Evolutionary conservation across 805 yeast species (phyloP).

Genomic region (Suhomyces sp.): DNA sequence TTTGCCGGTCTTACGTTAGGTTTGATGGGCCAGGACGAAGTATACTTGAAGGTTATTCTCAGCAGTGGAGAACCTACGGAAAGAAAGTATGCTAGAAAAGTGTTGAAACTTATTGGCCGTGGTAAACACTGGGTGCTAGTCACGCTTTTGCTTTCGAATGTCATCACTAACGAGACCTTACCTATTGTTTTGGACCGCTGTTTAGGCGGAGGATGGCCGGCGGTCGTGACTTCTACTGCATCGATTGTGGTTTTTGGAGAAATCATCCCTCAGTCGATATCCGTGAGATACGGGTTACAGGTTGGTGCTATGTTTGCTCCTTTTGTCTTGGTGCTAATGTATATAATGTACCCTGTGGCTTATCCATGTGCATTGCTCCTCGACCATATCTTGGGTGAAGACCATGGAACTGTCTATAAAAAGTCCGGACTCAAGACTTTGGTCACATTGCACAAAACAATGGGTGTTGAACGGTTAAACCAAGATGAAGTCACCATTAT

Average conservation of each 20-base stretch:
- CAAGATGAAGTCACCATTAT: slow-evolving; percentile 96
- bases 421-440: slow-evolving; percentile 90
- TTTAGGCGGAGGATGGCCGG: slow-evolving; percentile 97
- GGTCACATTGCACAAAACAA: slow-evolving; percentile 87
- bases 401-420: slow-evolving; percentile 92
- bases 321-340: slow-evolving; percentile 81
- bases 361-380: slow-evolving; percentile 82
- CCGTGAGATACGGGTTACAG: slow-evolving; percentile 89
- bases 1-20: slow-evolving; percentile 94
- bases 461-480: slow-evolving; percentile 92
- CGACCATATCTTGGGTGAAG: slow-evolving; percentile 86
- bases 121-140: slow-evolving; percentile 98
- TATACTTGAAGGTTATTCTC: slow-evolving; percentile 84
- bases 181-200: slow-evolving; percentile 92
- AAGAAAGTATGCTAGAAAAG: slow-evolving; percentile 65
- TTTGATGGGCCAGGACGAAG: slow-evolving; percentile 97
- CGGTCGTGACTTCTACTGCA: slow-evolving; percentile 90
- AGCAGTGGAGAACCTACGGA: slow-evolving; percentile 79
- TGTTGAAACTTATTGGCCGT: slow-evolving; percentile 63
- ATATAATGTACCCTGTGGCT: slow-evolving; percentile 85
- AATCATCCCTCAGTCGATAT: slow-evolving; percentile 89
- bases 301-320: slow-evolving; percentile 91
- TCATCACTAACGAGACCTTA: slow-evolving; percentile 88
- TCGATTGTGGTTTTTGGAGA: slow-evolving; percentile 94
- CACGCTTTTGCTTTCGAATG: slow-evolving; percentile 79